phyloP scores from a whole-genome alignment of 257 asterid species.

The Forsythia viridissima region DNA sequence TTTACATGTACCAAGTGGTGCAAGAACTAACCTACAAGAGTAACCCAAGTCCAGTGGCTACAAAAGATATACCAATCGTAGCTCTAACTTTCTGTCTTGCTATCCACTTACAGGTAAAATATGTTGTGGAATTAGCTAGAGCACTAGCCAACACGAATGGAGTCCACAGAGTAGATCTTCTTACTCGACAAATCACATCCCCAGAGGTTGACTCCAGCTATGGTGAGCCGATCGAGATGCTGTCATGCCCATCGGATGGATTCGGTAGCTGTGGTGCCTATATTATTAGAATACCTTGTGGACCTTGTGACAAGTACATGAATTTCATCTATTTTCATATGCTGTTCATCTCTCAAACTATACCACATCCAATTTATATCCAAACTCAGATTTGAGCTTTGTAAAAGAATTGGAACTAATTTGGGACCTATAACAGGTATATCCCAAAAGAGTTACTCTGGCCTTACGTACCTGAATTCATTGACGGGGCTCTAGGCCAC shows the following conservation, averaged over 20 bases:
- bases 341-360: neutral
- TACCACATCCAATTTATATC: neutral
- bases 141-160: slow-evolving; percentile 59
- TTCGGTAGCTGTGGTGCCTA: slow-evolving; percentile 65
- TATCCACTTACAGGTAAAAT: slow-evolving; percentile 47
- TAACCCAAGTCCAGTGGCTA: neutral
- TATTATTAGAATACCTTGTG: slow-evolving; percentile 65
- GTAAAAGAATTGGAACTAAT: neutral
- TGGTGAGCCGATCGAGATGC: slow-evolving; percentile 74
- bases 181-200: slow-evolving; percentile 62
- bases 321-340: neutral
- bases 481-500: slow-evolving; percentile 63
- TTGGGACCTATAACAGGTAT: slow-evolving; percentile 32
- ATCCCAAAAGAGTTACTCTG: slow-evolving; percentile 61
- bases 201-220: slow-evolving; percentile 58
- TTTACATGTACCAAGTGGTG: neutral
- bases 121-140: slow-evolving; percentile 68
- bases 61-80: neutral
- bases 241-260: slow-evolving; percentile 59
- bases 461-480: slow-evolving; percentile 62
- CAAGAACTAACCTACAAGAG: neutral
- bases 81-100: neutral
- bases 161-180: slow-evolving; percentile 67
- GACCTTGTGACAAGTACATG: slow-evolving; percentile 49
- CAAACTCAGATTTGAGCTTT: neutral